phyloP scores from a whole-genome alignment of 2,329 filamentous ascomycete species.

The Aureobasidium mangrovei region DNA sequence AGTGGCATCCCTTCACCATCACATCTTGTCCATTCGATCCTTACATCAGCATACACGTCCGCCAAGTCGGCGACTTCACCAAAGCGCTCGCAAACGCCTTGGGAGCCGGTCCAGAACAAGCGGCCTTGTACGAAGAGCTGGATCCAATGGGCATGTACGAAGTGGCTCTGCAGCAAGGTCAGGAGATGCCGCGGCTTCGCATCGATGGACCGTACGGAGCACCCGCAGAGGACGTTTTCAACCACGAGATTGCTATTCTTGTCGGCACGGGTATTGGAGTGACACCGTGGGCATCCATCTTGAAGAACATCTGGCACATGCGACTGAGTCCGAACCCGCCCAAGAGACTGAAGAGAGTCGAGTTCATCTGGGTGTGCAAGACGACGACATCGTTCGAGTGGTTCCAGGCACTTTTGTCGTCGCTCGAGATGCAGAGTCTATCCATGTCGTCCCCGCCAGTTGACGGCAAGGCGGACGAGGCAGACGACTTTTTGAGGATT shows the following conservation, averaged over 20 bases:
- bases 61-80: constrained; percentile 95
- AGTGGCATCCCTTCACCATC: constrained; percentile 99
- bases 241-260: constrained; percentile 79
- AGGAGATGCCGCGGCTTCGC: constrained; percentile 80
- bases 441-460: constrained; percentile 39
- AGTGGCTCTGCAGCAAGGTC: constrained; percentile 84
- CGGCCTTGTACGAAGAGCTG: constrained; percentile 81
- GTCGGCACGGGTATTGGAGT: constrained; percentile 83
- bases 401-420: constrained; percentile 91
- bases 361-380: constrained; percentile 98
- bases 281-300: constrained; percentile 75
- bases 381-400: constrained; percentile 95
- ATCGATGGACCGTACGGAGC: constrained; percentile 96
- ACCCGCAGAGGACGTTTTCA: constrained; percentile 93
- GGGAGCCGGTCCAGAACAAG: constrained; percentile 80
- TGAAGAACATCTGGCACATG: constrained; percentile 98
- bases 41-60: constrained; percentile 88
- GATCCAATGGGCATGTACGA: constrained; percentile 98
- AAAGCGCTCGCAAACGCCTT: constrained; percentile 86
- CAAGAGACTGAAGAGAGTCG: constrained; percentile 79
- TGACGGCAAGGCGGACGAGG: constrained; percentile 57
- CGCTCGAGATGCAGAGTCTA: constrained; percentile 76
- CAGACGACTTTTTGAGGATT: constrained; percentile 82
- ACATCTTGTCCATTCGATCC: constrained; percentile 95
- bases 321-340: constrained; percentile 85